Evolutionary conservation across 2,329 filamentous ascomycete genomes (phyloP), one percentile per base, ranked within the genome.

Genomic region (Fusarium globosum): DNA sequence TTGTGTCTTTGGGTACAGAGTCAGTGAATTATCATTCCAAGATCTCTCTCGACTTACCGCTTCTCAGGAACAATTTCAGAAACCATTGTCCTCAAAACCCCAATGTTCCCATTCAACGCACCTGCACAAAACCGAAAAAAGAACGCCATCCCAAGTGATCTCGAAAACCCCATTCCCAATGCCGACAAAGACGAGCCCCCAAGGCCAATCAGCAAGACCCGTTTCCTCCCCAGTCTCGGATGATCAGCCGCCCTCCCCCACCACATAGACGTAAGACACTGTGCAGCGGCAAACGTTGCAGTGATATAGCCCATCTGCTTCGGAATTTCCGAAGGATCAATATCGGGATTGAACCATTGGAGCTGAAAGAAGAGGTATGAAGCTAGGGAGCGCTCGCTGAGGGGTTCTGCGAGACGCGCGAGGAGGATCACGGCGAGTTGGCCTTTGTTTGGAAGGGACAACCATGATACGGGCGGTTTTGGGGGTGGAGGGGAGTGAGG

Each of bases 331-430:
- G 93, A 87, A 74, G 88, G 84, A 1, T 88, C 82, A 20, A 89
- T 83, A 15, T 77, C 81, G 1, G 86, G 83, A 65, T 88, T 84
- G 76, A 97, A 96, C 66, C 92, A 96, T 75, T 90, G 91, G n/a
- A 97, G 88, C 81, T 96, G 94, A 81, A 96, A 97, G 83, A 94
- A 97, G 86, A 97, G 91, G 82, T 97, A 97, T 4, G 93, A 89
- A 81, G 87, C 86, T 14, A 95, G 82, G 18, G 91, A 94, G 2
- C 93, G 95, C 79, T 96, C 93, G 0, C 94, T 93, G 41, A 97
- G 84, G 7, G 94, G 94, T 79, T 97, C 95, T 16, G 93, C 94
- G 28, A 97, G 85, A 35, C 95, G 90, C 14, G 94, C 92, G 49
- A 97, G 83, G 0, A 92, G 94, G 56, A 97, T 86, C 65, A 97